These are phyloP conservation scores for Ceratocystis albifundus DNA, from an alignment of 2,329 filamentous ascomycete species.

Conservation along the genomic window DNA sequence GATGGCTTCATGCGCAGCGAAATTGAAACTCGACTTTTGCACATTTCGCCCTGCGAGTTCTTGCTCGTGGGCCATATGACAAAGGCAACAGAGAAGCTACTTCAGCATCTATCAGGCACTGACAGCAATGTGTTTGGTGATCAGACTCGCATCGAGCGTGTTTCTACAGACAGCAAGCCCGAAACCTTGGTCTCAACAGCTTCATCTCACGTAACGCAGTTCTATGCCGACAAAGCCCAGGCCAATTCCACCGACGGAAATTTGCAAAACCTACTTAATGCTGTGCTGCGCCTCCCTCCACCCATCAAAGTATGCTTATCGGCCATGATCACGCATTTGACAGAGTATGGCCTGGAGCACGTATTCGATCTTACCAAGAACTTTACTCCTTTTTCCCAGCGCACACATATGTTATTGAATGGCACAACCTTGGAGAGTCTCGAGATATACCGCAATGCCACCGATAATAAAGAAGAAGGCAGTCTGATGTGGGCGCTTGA, in stretches of 20 bases:
- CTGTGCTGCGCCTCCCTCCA: constrained; percentile 73
- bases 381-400: constrained; percentile 87
- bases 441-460: constrained; percentile 91
- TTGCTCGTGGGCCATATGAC: constrained; percentile 84
- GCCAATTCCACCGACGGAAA: constrained; percentile 37
- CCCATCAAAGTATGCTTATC: constrained; percentile 84
- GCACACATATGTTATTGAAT: constrained; percentile 91
- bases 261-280: constrained; percentile 61
- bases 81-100: constrained; percentile 80
- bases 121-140: constrained; percentile 90
- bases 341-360: constrained; percentile 85
- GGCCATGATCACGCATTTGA: constrained; percentile 87
- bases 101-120: constrained; percentile 78
- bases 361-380: constrained; percentile 95
- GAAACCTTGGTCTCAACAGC: constrained; percentile 23
- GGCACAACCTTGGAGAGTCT: constrained; percentile 89
- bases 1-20: constrained; percentile 97
- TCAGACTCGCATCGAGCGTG: constrained; percentile 70
- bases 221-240: constrained; percentile 82
- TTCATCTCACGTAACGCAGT: constrained; percentile 80
- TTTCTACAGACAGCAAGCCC: constrained; percentile 29
- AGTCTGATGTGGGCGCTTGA: constrained; percentile 94
- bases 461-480: constrained; percentile 71
- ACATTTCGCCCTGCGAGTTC: constrained; percentile 93
- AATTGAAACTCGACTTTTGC: constrained; percentile 85